phyloP scores from a whole-genome alignment of 2,329 filamentous ascomycete genomes.

The Emmonsiellopsis sp. region DNA sequence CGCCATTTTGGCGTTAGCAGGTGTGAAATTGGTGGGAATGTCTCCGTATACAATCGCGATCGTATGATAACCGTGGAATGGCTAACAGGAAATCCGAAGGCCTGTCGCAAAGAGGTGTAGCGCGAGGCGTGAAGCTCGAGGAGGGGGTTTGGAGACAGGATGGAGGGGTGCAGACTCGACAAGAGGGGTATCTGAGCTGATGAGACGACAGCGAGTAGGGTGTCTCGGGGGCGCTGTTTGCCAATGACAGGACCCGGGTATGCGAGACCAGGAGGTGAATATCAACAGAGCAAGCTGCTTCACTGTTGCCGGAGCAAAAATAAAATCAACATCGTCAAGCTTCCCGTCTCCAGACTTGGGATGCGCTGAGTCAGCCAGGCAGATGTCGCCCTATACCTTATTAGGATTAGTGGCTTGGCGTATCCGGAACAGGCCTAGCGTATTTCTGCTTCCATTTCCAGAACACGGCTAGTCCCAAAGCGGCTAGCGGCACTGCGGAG shows the following conservation, averaged over 20 bases:
- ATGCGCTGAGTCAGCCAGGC: neutral
- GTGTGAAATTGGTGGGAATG: neutral
- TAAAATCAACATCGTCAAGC: neutral
- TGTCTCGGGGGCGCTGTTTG: too few relatives aligned
- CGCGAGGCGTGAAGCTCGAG: neutral
- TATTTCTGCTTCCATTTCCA: neutral
- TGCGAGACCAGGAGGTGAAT: neutral
- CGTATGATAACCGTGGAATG: neutral
- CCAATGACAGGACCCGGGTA: too few relatives aligned
- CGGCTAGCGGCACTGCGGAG: neutral
- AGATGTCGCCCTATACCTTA: neutral
- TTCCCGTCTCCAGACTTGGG: neutral
- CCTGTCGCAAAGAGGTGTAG: neutral
- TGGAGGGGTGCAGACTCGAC: neutral
- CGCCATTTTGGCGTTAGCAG: slow-evolving; percentile 25
- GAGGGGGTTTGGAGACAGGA: neutral
- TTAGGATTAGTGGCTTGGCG: neutral
- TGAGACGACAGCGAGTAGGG: too few relatives aligned
- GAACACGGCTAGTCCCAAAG: neutral
- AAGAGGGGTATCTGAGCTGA: neutral
- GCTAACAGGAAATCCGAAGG: neutral
- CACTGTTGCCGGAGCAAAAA: too few relatives aligned
- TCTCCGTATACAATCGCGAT: neutral
- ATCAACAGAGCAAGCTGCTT: neutral
- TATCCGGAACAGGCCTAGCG: neutral